phyloP scores from a whole-genome alignment of 768 basidiomycete species.

The Trametes gibbosa region DNA sequence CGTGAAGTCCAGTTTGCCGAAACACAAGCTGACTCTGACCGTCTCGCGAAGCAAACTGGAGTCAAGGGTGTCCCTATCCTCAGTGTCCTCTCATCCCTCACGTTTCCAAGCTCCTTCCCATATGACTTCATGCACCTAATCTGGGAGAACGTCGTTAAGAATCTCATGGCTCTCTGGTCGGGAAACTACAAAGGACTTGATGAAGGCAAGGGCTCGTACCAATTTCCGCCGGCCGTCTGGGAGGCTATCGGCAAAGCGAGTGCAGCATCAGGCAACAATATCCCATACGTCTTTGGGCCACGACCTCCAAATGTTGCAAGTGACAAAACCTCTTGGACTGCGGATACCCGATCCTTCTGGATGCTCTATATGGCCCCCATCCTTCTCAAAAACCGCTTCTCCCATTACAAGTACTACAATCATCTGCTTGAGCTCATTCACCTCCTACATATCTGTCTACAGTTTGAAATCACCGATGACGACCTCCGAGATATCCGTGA shows the following conservation, averaged over 20 bases:
- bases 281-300: conserved; percentile 22
- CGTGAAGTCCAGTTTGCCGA: no score
- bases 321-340: conserved; percentile 21
- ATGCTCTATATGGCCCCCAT: conserved; percentile 23
- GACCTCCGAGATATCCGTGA: no score
- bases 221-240: conserved; percentile 19
- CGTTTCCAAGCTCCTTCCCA: conserved; percentile 24
- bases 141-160: conserved; percentile 25
- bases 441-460: no score
- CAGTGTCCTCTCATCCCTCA: conserved; percentile 4
- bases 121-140: conserved; percentile 31
- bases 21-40: no score
- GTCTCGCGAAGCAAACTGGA: no score
- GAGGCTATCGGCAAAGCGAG: conserved; percentile 22
- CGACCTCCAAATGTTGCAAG: conserved; percentile 18
- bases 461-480: no score
- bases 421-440: no score
- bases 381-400: conserved; percentile 22
- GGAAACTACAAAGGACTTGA: conserved; percentile 25
- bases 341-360: conserved; percentile 29
- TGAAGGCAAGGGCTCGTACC: conserved; percentile 6
- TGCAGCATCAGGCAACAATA: conserved; percentile 14
- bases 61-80: not conserved
- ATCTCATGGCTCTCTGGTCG: conserved; percentile 25
- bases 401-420: conserved; percentile 20